A percentile compares a stretch with the other conserved stretches of the same genome.
Conservation (phyloP, 805 yeast species). For the Saturnispora serradocipensis region DNA sequence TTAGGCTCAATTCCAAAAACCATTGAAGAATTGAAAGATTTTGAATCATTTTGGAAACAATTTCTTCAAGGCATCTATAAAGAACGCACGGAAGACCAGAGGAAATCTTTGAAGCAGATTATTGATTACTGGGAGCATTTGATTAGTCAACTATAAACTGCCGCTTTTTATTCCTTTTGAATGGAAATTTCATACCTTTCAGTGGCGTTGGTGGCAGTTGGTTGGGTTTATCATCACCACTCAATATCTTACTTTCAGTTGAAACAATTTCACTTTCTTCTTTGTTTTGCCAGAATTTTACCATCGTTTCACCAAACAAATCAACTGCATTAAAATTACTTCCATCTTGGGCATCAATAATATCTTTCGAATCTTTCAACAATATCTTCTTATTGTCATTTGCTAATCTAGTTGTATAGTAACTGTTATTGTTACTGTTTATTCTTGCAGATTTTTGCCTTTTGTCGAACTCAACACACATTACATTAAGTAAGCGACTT, state of each 20-base stretch:
- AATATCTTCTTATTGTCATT: not conserved
- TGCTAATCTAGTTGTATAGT: not conserved
- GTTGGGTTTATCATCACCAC: not conserved
- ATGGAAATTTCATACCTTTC: not conserved
- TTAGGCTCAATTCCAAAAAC: conserved; percentile 22
- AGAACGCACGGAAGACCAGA: conserved; percentile 27
- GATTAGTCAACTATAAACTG: not conserved
- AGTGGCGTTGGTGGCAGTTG: not conserved
- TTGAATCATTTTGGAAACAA: conserved; percentile 45
- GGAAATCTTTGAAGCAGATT: conserved; percentile 23
- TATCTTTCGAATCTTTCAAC: not conserved
- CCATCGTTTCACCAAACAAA: not conserved
- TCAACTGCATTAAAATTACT: not conserved
- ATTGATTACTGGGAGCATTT: conserved; percentile 14
- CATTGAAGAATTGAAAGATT: conserved; percentile 27
- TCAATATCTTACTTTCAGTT: not conserved
- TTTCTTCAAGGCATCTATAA: conserved; percentile 36
- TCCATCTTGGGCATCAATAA: not conserved
- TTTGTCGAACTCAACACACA: not conserved
- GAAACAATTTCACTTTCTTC: not conserved
- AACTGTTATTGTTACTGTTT: not conserved
- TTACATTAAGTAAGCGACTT: not conserved
- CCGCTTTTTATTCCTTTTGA: not conserved
- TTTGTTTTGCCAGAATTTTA: not conserved
- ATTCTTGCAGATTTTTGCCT: not conserved